These are phyloP conservation scores for Ascomycota sp. DNA, from an alignment of 2,329 filamentous ascomycete species.

Conservation along the genomic window DNA sequence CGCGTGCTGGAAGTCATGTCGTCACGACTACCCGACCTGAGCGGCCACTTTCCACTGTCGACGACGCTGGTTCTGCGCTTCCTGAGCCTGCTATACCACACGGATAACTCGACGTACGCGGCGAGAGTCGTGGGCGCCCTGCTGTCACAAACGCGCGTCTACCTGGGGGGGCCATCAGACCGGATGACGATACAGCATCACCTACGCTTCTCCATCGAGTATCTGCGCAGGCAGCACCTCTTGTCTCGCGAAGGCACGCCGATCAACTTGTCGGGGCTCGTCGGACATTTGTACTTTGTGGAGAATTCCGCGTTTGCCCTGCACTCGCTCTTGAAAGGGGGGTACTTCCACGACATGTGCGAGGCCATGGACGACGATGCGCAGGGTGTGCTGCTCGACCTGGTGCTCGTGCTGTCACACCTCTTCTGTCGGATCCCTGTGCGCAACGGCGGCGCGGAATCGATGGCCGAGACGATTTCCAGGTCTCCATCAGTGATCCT, in stretches of 20 bases:
- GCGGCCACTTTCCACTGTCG: conserved; percentile 58
- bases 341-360: conserved; percentile 45
- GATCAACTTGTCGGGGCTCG: conserved; percentile 47
- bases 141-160: conserved; percentile 46
- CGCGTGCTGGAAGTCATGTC: conserved; percentile 49
- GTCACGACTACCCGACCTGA: conserved; percentile 48
- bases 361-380: conserved; percentile 27
- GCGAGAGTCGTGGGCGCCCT: conserved; percentile 40
- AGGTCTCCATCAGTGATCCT: conserved; percentile 40
- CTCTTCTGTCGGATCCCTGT: conserved; percentile 40
- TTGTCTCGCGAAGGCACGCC: conserved; percentile 37
- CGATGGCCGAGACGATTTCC: conserved; percentile 24
- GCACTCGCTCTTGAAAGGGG: conserved; percentile 47
- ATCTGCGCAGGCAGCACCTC: conserved; percentile 45
- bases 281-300: conserved; percentile 54
- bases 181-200: conserved; percentile 53
- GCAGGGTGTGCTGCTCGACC: conserved; percentile 26
- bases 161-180: conserved; percentile 44
- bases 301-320: conserved; percentile 58
- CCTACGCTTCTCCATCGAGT: conserved; percentile 61
- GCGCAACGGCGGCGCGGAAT: conserved; percentile 19
- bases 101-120: conserved; percentile 38
- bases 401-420: conserved; percentile 49
- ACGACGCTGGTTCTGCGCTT: conserved; percentile 49
- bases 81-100: conserved; percentile 43